Base-by-base conservation (phyloP, 2,329 filamentous ascomycete species). In the Monosporascus sp. region DNA sequence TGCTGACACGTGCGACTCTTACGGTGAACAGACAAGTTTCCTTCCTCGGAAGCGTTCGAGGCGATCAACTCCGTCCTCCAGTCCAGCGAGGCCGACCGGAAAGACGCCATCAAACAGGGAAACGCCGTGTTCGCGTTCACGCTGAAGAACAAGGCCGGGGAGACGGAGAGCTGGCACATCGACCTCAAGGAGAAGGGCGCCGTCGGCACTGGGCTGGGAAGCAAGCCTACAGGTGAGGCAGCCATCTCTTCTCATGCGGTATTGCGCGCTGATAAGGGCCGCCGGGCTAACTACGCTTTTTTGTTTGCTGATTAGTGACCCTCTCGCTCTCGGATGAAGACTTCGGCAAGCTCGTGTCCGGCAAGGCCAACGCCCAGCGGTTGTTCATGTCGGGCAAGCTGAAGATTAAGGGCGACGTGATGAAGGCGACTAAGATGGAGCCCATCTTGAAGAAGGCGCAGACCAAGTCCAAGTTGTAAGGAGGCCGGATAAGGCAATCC, bases 371-470 rank as follows among this genome's bases (percentile, higher is more conserved):
- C 69, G 91, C 94, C 53, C 94, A 99, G 80, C 85, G 86, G 63
- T 77, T 99, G 59, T 97, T 97, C 77, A 97, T 99, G 93, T 83
- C 83, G n/a, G 94, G 94, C 65, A 97, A 96, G 81, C 80, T 99
- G 68, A 99, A 97, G 88, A 84, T 97, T 70, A 95, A 91, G 84
- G 94, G 94, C 58, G 91, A 97, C 71, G 85, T 97, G 56, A 97
- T 97, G 93, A 97, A 97, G 83, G 89, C 94, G 38, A 97, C 92
- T 55, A 96, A 95, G 85, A 84, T 97, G 74, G 91, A 97, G 74
- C 89, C 90, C 41, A 88, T 97, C 65, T 76, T 96, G 60, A 91
- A 90, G 81, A 94, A 91, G 80, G 88, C 89, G 38, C 87, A 90
- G 77, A 79, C 76, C 65, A 89, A 90, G 80, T 82, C 89, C 62